Percentiles rank a stretch among this genome's conserved stretches.
Evolutionary conservation across 2,329 filamentous ascomycete genomes (phyloP).

Genomic region (Saccharata proteae): DNA sequence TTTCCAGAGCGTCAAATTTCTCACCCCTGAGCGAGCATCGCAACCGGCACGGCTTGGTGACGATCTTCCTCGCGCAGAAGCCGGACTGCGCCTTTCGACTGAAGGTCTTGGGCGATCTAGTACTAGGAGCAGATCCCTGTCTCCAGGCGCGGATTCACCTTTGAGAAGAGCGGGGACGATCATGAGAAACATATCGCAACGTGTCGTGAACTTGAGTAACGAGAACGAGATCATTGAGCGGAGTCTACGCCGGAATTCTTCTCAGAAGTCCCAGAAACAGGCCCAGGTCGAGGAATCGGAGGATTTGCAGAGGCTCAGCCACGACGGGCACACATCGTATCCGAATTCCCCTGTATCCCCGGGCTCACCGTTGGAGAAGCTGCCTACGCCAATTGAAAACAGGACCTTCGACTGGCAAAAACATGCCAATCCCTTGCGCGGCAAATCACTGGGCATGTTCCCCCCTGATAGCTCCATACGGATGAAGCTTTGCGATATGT

Average conservation of each 20-base stretch:
- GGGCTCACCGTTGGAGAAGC: slow-evolving; percentile 25
- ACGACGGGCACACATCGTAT: slow-evolving; percentile 27
- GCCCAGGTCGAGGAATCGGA: slow-evolving; percentile 42
- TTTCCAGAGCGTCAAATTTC: slow-evolving; percentile 43
- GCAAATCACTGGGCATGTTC: slow-evolving; percentile 77
- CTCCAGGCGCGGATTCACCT: slow-evolving; percentile 33
- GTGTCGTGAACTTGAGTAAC: slow-evolving; percentile 94
- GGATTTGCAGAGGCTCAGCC: slow-evolving; percentile 37
- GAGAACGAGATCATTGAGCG: slow-evolving; percentile 75
- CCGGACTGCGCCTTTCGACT: slow-evolving; percentile 29
- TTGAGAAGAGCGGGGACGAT: slow-evolving; percentile 39
- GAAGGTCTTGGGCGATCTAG: slow-evolving; percentile 17
- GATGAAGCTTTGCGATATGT: slow-evolving; percentile 62
- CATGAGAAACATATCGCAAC: slow-evolving; percentile 71
- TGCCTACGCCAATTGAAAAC: slow-evolving; percentile 19
- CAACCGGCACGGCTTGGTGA: slow-evolving; percentile 43
- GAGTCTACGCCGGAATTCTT: slow-evolving; percentile 49
- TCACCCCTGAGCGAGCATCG: slow-evolving; percentile 29
- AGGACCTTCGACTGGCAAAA: slow-evolving; percentile 23
- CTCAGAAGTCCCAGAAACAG: slow-evolving; percentile 41
- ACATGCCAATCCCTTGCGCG: slow-evolving; percentile 64
- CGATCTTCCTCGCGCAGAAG: slow-evolving; percentile 49
- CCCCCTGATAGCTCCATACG: slow-evolving; percentile 65
- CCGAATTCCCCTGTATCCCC: slow-evolving; percentile 9
- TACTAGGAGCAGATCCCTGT: slow-evolving; percentile 31